These are phyloP conservation scores for Citrus australasica DNA, from an alignment of 345 rosid genomes.

Conservation along the genomic window DNA sequence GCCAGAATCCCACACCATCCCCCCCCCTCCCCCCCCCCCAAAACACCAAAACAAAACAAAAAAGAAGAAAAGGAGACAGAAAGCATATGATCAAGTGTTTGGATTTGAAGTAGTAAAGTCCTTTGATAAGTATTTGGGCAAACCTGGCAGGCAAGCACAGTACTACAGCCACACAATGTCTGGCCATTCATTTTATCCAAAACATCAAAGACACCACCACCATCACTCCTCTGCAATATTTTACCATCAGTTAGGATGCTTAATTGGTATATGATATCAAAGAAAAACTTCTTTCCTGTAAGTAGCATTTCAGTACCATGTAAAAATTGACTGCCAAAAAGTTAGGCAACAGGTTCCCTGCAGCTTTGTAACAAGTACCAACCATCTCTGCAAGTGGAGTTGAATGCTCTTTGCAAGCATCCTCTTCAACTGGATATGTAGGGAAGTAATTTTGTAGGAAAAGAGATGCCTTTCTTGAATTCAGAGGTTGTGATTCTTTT, in stretches of 20 bases:
- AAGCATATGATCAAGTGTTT: neutral
- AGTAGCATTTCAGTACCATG: slow-evolving; percentile 53
- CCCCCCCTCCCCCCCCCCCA: too few species aligned
- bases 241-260: slow-evolving; percentile 17
- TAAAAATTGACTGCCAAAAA: slow-evolving; percentile 93
- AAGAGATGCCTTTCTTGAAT: slow-evolving; percentile 72
- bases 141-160: slow-evolving; percentile 88
- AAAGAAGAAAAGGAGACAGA: neutral
- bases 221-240: slow-evolving; percentile 82
- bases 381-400: slow-evolving; percentile 81
- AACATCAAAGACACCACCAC: slow-evolving; percentile 87
- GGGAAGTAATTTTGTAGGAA: slow-evolving; percentile 91
- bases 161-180: slow-evolving; percentile 71
- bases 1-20: neutral
- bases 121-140: slow-evolving; percentile 12
- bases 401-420: slow-evolving; percentile 96
- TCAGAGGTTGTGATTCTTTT: slow-evolving; percentile 72
- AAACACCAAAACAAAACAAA: too few species aligned
- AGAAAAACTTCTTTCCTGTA: neutral
- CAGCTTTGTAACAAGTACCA: slow-evolving; percentile 80
- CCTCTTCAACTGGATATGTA: slow-evolving; percentile 68
- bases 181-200: slow-evolving; percentile 88
- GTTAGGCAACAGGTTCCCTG: slow-evolving; percentile 80
- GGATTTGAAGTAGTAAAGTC: neutral
- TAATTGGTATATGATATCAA: neutral